Evolutionary conservation across 805 yeast genomes (phyloP).

Genomic region (Saturnispora galanensis): DNA sequence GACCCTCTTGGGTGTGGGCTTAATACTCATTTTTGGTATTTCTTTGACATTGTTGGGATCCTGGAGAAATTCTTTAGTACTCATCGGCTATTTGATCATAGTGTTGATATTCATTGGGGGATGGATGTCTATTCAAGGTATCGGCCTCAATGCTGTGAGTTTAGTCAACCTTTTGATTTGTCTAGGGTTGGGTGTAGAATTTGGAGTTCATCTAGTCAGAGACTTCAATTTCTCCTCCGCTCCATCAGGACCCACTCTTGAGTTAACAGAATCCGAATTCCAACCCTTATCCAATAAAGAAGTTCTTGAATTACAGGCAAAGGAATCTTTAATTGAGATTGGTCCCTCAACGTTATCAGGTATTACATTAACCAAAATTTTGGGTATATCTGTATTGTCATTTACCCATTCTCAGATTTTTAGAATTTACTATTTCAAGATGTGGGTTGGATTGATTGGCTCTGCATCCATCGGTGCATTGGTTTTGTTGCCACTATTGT

Average conservation of each 20-base stretch:
- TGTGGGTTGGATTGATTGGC: slow-evolving; percentile 80
- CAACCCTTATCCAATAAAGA: background rate
- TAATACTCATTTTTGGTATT: slow-evolving; percentile 37
- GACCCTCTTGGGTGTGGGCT: slow-evolving; percentile 42
- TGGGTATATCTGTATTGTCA: slow-evolving; percentile 80
- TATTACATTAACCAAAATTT: slow-evolving; percentile 77
- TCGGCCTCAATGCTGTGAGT: slow-evolving; percentile 80
- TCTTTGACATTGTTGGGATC: slow-evolving; percentile 61
- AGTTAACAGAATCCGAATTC: too few species aligned
- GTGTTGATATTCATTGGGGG: slow-evolving; percentile 72
- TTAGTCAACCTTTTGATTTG: slow-evolving; percentile 88
- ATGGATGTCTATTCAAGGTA: slow-evolving; percentile 61
- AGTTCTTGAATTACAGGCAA: slow-evolving; percentile 26
- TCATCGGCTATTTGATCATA: slow-evolving; percentile 50
- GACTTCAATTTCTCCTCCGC: slow-evolving; percentile 42
- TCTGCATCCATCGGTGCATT: slow-evolving; percentile 75
- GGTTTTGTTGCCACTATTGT: slow-evolving; percentile 64
- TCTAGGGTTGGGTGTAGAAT: slow-evolving; percentile 88
- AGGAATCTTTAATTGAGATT: slow-evolving; percentile 59
- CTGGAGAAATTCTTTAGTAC: slow-evolving; percentile 42
- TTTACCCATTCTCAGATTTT: slow-evolving; percentile 83
- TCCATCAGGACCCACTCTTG: background rate
- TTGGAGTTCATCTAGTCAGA: slow-evolving; percentile 77
- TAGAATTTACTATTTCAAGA: slow-evolving; percentile 83
- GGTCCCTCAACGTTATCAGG: slow-evolving; percentile 91